A percentile compares a stretch with the other conserved stretches of the same genome.
Conservation (phyloP, 192 early-diverging fungal species). For the Linnemannia zychae region DNA sequence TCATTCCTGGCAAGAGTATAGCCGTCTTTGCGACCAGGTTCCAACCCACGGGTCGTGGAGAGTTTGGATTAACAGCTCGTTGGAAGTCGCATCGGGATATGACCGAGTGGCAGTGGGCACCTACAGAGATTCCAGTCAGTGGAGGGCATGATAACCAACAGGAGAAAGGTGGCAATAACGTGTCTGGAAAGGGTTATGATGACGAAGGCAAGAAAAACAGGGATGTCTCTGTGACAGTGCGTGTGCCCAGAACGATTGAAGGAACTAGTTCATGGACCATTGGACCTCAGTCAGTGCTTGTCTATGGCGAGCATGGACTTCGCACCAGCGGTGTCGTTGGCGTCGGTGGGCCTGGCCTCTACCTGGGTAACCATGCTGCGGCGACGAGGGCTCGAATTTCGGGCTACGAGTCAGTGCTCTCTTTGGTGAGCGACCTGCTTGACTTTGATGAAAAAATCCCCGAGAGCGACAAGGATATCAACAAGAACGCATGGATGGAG, state of each 20-base stretch:
- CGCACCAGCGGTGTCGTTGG: constrained; percentile 14
- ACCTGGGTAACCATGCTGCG: constrained; percentile 53
- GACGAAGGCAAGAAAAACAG: constrained; percentile 1
- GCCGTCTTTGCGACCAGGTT: constrained; percentile 42
- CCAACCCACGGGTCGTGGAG: constrained; percentile 45
- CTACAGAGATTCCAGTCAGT: constrained; percentile 1
- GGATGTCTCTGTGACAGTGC: constrained; percentile 34
- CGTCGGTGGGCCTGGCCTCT: constrained; percentile 44
- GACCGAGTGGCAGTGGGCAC: constrained; percentile 45
- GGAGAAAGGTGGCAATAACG: background rate
- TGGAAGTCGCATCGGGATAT: constrained; percentile 47
- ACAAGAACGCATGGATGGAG: constrained; percentile 46
- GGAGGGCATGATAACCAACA: background rate
- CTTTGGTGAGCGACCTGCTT: constrained; percentile 35
- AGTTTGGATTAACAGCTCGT: constrained; percentile 46
- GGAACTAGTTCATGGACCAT: constrained; percentile 39
- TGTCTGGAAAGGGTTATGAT: background rate
- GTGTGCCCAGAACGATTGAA: constrained; percentile 38
- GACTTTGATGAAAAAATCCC: constrained; percentile 54
- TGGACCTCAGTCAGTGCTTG: constrained; percentile 47
- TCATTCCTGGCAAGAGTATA: constrained; percentile 32
- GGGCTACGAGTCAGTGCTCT: constrained; percentile 45
- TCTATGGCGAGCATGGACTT: constrained; percentile 37
- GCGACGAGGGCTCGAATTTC: constrained; percentile 49
- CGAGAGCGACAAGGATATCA: constrained; percentile 42